Evolutionary conservation across 345 rosid species (phyloP).

Genomic region (Eucalyptus pumila): DNA sequence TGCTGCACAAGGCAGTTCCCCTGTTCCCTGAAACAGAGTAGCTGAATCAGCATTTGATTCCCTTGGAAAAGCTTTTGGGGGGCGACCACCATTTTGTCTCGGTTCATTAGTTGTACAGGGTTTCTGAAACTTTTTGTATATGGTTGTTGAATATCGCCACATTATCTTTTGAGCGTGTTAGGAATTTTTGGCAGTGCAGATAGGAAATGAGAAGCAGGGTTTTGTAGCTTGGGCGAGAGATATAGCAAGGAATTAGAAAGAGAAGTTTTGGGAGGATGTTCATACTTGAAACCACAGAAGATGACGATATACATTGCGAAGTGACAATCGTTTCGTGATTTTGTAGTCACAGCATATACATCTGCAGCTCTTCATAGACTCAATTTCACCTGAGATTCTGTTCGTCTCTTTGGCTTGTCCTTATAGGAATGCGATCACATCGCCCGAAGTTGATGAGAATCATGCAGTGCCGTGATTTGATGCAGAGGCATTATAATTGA

Average conservation of each 20-base stretch:
- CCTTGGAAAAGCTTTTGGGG: neutral
- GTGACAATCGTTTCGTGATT: neutral
- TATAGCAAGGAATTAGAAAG: neutral
- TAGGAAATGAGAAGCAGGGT: neutral
- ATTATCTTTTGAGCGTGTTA: neutral
- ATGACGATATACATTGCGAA: neutral
- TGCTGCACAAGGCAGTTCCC: slow-evolving; percentile 65
- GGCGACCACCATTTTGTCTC: neutral
- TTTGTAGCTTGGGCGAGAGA: neutral
- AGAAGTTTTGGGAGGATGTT: neutral
- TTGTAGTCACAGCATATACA: neutral
- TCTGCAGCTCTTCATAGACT: neutral
- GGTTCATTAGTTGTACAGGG: neutral
- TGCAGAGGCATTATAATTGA: neutral
- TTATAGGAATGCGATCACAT: neutral
- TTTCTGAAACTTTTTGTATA: neutral
- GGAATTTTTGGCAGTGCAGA: neutral
- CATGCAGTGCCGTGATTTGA: neutral
- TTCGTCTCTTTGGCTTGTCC: neutral
- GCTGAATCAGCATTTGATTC: slow-evolving; percentile 4
- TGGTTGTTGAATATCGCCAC: neutral
- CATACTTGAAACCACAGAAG: neutral
- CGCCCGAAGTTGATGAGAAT: neutral
- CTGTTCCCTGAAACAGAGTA: neutral
- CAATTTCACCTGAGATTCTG: neutral